Base-by-base conservation (phyloP, 2,329 filamentous ascomycete genomes). In the Lanzia echinophila region DNA sequence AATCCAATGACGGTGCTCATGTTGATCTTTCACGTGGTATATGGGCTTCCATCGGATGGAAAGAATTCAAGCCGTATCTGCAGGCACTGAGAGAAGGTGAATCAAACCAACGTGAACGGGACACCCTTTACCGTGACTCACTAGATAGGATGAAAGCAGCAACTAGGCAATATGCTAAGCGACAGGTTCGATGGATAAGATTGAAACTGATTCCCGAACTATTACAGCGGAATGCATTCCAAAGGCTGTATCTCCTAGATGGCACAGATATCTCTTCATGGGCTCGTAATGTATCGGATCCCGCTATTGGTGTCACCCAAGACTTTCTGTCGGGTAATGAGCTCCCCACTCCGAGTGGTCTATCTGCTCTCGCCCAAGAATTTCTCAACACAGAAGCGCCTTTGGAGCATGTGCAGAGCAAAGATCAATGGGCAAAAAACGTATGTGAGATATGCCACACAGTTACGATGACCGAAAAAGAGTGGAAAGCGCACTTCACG, bases 21-120 rank as follows among this genome's bases (percentile, higher is more conserved):
- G 71, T 94, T 2, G 90, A 97, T 65, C 78, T 82, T 60, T 87
- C 81, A 1, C 83, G 84, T 50, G 95, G 94, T 0, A 95, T 99
- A 42, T 99, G 92, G 90, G 87, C 95, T 50, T 94, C 91, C 1
- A 99, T 99, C 58, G 94, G 94, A 1, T 96, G 90, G 71, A 96
- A 95, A 68, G 90, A 99, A 66, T 87, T 97, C 66, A 79, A 87
- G 54, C 77, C 81, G 0, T 96, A 90, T 64, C 72, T 91, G 22
- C 63, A 72, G 2, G 78, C 79, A 1, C 56, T 74, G 13, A 62
- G 71, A 60, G 57, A 68, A 54, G 62, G 60, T 7, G 53, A 59
- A 50, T 22, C 62, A 51, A 57, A 63, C 28, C 47, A 59, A 39
- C 50, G 64, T 56, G 73, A 79, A 3, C 70, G 87, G 1, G 75